Evolutionary conservation across 108 stramenopile species (phyloP).

Genomic region (Fistulifera pelliculosa): DNA sequence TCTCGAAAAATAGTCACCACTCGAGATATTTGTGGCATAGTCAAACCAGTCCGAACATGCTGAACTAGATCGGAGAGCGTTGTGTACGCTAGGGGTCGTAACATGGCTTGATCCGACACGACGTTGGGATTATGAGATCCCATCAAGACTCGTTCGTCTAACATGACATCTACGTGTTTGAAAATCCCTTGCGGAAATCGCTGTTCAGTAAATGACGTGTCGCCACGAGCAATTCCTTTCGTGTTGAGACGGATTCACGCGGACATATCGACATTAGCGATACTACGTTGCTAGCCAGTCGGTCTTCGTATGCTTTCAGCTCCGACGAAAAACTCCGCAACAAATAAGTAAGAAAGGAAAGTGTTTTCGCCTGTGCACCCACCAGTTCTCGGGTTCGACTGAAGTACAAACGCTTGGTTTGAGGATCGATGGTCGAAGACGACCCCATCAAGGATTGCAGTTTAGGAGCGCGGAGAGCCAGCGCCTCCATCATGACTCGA

Average conservation of each 20-base stretch:
- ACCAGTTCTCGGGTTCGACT: slow-evolving; percentile 54
- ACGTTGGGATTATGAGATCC: slow-evolving; percentile 18
- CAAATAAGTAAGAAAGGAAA: slow-evolving; percentile 87
- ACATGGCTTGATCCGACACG: slow-evolving; percentile 43
- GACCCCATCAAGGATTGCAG: background rate
- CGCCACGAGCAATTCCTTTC: slow-evolving; percentile 83
- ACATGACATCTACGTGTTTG: slow-evolving; percentile 75
- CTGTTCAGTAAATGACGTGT: slow-evolving; percentile 89
- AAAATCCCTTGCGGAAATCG: slow-evolving; percentile 86
- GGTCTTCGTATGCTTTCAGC: slow-evolving; percentile 76
- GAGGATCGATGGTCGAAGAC: slow-evolving; percentile 2
- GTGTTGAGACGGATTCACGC: slow-evolving; percentile 58
- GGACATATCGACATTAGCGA: slow-evolving; percentile 80
- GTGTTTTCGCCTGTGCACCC: slow-evolving; percentile 82
- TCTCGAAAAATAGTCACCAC: slow-evolving; percentile 78
- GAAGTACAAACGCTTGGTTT: slow-evolving; percentile 36
- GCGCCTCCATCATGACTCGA: slow-evolving; percentile 82
- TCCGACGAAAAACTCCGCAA: slow-evolving; percentile 65
- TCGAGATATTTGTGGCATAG: slow-evolving; percentile 71
- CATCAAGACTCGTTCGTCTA: slow-evolving; percentile 81
- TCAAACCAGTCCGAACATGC: slow-evolving; percentile 64
- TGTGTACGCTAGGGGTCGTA: slow-evolving; percentile 85
- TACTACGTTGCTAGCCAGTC: slow-evolving; percentile 65
- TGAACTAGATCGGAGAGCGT: slow-evolving; percentile 88
- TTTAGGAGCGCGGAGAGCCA: slow-evolving; percentile 63